phyloP scores from a whole-genome alignment of 2,329 filamentous ascomycete species.

The Fusarium devonianum region DNA sequence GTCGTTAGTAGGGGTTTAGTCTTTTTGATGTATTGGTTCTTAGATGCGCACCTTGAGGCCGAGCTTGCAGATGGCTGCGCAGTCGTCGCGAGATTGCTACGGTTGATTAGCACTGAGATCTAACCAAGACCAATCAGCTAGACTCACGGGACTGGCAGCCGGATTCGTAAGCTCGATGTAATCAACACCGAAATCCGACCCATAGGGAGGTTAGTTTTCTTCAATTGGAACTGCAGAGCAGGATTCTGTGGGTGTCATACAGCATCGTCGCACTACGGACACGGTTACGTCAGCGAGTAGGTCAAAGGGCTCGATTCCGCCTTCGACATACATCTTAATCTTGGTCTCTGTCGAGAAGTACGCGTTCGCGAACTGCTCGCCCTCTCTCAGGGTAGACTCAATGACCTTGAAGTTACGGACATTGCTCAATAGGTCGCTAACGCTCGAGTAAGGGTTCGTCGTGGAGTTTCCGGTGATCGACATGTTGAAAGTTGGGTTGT shows the following conservation, averaged over 20 bases:
- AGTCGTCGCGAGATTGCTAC: conserved; percentile 83
- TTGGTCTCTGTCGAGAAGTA: conserved; percentile 61
- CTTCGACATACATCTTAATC: conserved; percentile 30
- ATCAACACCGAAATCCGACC: conserved; percentile 62
- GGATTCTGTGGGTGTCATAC: not conserved
- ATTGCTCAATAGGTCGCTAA: conserved; percentile 35
- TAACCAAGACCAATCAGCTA: not conserved
- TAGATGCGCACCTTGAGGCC: conserved; percentile 74
- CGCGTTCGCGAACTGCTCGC: conserved; percentile 67
- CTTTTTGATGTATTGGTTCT: not conserved
- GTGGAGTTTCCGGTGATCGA: not conserved
- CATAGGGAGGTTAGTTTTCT: not conserved
- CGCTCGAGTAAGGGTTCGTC: not conserved
- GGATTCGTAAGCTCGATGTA: conserved; percentile 79
- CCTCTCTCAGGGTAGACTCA: conserved; percentile 38
- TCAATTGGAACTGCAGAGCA: not conserved
- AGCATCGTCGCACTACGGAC: conserved; percentile 23
- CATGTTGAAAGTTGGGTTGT: not conserved
- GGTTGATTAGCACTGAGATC: not conserved
- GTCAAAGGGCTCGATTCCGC: not conserved
- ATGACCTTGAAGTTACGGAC: conserved; percentile 36
- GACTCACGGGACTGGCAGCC: conserved; percentile 57
- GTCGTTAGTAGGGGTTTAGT: conserved; percentile 5
- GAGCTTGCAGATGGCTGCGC: conserved; percentile 91
- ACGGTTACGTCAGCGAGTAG: not conserved